Conservation (phyloP, 176 grass and related monocot species). For the Phoenix roebelenii region DNA sequence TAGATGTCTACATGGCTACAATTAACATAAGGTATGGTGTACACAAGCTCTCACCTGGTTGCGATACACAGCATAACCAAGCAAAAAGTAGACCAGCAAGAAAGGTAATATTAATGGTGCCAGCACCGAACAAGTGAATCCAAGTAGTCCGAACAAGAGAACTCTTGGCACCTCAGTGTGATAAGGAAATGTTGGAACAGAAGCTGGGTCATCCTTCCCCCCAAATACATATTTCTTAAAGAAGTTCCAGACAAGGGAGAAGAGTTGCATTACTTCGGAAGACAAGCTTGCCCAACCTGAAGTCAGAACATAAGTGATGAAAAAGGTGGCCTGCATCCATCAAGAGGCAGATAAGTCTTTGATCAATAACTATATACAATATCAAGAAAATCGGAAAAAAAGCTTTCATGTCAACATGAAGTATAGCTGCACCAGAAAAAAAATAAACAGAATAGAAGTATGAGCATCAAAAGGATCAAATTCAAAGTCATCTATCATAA, state of each 20-base stretch:
- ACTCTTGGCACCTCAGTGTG: slow-evolving; percentile 86
- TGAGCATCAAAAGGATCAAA: too few species aligned
- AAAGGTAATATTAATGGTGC: slow-evolving; percentile 90
- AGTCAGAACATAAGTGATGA: slow-evolving; percentile 85
- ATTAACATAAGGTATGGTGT: background rate
- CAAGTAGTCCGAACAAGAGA: slow-evolving; percentile 72
- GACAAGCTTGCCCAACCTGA: slow-evolving; percentile 94
- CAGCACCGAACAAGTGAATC: slow-evolving; percentile 81
- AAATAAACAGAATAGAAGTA: too few species aligned
- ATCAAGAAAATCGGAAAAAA: too few species aligned
- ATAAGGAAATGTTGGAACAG: slow-evolving; percentile 66
- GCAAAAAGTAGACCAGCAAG: slow-evolving; percentile 79
- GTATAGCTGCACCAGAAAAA: background rate
- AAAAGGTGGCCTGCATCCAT: slow-evolving; percentile 74
- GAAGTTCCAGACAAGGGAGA: slow-evolving; percentile 60
- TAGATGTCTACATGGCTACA: too few species aligned
- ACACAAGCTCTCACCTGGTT: slow-evolving; percentile 57
- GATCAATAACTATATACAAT: too few species aligned
- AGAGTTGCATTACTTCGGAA: slow-evolving; percentile 85
- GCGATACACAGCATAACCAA: slow-evolving; percentile 76
- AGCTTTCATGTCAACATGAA: slow-evolving; percentile 1
- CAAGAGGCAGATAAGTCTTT: background rate
- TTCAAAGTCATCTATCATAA: too few species aligned
- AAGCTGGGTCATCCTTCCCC: slow-evolving; percentile 35
- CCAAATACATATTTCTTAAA: slow-evolving; percentile 61